Evolutionary conservation across 768 basidiomycete genomes (phyloP).

Genomic region (Hygrocybe coccinea): DNA sequence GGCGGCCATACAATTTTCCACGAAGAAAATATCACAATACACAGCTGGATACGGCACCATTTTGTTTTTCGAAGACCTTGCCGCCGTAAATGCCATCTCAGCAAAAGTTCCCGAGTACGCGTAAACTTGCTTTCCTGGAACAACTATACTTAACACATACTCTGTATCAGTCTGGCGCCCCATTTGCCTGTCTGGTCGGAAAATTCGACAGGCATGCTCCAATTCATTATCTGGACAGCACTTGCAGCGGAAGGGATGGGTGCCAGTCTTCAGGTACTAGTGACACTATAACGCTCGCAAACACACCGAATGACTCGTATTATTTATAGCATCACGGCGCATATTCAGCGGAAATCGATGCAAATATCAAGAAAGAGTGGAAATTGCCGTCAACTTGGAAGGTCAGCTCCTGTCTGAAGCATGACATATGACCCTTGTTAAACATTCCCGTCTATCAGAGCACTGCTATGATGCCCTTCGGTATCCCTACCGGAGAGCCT

Average conservation of each 20-base stretch:
- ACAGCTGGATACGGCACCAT: neutral
- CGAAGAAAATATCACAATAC: neutral
- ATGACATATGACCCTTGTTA: too few species aligned
- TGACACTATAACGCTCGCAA: neutral
- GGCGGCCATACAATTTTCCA: neutral
- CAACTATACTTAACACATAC: neutral
- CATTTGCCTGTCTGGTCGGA: neutral
- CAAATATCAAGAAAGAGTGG: neutral
- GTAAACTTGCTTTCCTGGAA: neutral
- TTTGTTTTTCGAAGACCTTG: conserved; percentile 1
- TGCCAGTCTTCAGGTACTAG: conserved; percentile 2
- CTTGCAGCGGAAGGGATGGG: conserved; percentile 1
- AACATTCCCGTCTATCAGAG: too few species aligned
- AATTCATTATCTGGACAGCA: conserved; percentile 2
- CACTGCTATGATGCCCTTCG: too few species aligned
- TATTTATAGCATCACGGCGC: neutral
- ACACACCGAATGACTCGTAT: neutral
- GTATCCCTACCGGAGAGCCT: too few species aligned
- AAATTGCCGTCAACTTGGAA: conserved; percentile 3
- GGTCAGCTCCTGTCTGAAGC: neutral
- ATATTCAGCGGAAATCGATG: neutral
- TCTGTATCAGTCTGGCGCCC: neutral
- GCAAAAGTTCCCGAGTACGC: neutral
- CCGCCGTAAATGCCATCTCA: neutral
- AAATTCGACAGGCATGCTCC: conserved; percentile 3